Base-by-base conservation (phyloP, 2,329 filamentous ascomycete species). In the Arthrobotrys sphaeroides region DNA sequence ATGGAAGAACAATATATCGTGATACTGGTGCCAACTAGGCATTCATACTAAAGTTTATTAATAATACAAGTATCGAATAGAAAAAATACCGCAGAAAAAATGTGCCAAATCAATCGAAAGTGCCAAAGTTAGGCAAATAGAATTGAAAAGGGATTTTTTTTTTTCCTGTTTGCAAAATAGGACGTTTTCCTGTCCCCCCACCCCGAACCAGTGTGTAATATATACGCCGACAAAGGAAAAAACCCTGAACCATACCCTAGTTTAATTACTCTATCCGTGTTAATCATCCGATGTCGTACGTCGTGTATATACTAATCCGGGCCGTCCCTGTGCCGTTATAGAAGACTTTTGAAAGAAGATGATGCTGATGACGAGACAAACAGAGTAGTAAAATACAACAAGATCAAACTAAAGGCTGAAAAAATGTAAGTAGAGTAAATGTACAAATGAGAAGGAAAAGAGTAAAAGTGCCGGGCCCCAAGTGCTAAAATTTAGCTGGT, bases 61-160 rank as follows among this genome's bases (percentile, higher is more conserved):
- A 36, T 72, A 72, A 70, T 70, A 70, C 55, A 70, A 42, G 24
- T 36, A 20, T 53, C 36, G 57, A 72, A 72, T 53, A n/a, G 47
- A 33, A 40, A 64, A 64, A 57, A 36, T 51, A 36, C 28, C 22
- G 24, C 42, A 64, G 26, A 24, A 12, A 24, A 9, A 2, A 38
- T 24, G 12, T n/a, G 5, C 51, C 51, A 18, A 55, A 55, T 36
- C 16, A 31, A 18, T 6, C 6, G 5, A 13, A 53, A n/a, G 13
- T 40, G 36, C 10, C 7, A 16, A 18, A 55, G 18, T 43, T n/a
- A 26, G 13, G 43, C 6, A 12, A 36, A 40, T 10, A 2, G 5
- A 33, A 51, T 18, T 18, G 33, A 51, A 51, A 3, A 24, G 10
- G 16, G 12, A 18, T n/a, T n/a, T n/a, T n/a, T n/a, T n/a, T n/a